Evolutionary conservation across 1,284 basidiomycete species (phyloP), one percentile per base, ranked within the genome.

Genomic region (Malassezia psittaci): DNA sequence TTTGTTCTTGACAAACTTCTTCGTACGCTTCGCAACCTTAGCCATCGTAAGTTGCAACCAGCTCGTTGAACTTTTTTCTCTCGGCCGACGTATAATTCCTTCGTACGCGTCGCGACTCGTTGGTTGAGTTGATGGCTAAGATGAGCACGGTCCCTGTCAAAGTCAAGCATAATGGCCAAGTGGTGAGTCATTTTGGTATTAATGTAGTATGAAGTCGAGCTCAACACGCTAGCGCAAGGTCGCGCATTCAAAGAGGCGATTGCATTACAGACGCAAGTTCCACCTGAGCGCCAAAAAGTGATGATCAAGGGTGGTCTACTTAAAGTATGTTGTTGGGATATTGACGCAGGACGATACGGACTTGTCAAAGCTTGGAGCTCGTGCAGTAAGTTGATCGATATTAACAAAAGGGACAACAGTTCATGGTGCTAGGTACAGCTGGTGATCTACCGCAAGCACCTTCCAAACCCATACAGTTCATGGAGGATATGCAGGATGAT

Each of bases 261-360:
- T 44, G 86, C 87, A 68, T 80, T 85, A 54, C 78, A 80, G 40
- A 96, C 90, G 0, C 89, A 89, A 10, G 85, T 96, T 4, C 89
- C 90, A 11, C 76, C 71, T 9, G 89, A 91, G 67, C 81, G 90
- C 47, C 91, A 94, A 86, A 98, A 96, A 77, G 86, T 96, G 62
- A 91, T 96, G 87, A 81, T 93, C 74, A 96, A 94, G 75, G 88
- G 88, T 46, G 88, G 88, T n/a, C 81, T 88, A 65, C 81, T 94
- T 48, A 73, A 73, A 90, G 38, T 39, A 39, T 19, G 38, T 29
- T 8, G 38, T 19, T n/a, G n/a, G 38, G n/a, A 8, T 19, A 39
- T 19, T 39, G n/a, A 39, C 38, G 38, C 38, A 39, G 86, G 89
- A 94, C 68, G 87, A 93, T 64, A 82, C 86, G 0, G 83, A 86